Conservation (phyloP, 2,329 filamentous ascomycete species). For the Dryadomyces quercus-mongolicae region DNA sequence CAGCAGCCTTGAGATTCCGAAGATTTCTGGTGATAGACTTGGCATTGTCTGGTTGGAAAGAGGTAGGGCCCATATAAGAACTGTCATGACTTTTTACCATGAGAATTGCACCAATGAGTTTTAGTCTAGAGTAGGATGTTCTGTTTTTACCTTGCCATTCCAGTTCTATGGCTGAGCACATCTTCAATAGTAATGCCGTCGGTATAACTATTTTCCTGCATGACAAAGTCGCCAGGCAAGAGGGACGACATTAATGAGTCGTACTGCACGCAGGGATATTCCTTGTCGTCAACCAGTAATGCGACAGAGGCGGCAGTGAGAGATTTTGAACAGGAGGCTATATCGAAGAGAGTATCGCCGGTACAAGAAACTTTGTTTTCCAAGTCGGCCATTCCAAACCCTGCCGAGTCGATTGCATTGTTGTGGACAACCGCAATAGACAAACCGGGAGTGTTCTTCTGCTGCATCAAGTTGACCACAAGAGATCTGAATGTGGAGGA, state of each 20-base stretch:
- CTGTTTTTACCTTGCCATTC: background rate
- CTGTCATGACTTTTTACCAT: background rate
- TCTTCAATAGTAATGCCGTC: background rate
- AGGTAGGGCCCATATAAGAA: background rate
- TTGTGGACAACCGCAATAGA: background rate
- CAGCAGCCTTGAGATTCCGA: background rate
- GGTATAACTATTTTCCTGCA: background rate
- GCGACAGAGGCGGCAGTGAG: background rate
- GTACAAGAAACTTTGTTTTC: background rate
- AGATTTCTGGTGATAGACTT: background rate
- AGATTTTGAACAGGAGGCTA: background rate
- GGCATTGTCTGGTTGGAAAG: background rate
- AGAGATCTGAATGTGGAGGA: background rate
- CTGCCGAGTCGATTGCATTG: background rate
- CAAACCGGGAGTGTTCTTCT: background rate
- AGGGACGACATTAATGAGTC: background rate
- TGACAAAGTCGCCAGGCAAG: background rate
- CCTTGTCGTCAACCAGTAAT: background rate
- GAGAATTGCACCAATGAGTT: background rate
- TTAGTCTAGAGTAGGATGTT: background rate
- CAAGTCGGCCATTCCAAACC: background rate
- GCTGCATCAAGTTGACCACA: background rate
- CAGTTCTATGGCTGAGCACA: background rate
- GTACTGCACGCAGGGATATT: background rate
- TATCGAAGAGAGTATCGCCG: background rate